These are phyloP conservation scores for Grigorovia jiainica DNA, from an alignment of 805 yeast species.

Conservation along the genomic window DNA sequence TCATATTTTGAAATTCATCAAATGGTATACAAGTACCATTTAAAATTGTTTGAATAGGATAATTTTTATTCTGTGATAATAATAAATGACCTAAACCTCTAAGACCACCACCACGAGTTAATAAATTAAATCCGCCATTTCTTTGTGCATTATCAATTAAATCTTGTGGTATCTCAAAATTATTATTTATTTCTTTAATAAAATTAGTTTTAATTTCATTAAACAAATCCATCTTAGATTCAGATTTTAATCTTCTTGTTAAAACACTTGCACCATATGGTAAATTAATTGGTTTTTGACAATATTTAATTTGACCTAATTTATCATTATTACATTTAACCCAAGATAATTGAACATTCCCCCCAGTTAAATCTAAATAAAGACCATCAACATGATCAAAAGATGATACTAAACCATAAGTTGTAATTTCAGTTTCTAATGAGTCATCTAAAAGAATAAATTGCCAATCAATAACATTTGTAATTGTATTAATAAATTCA, in stretches of 20 bases:
- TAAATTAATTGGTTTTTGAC: conserved; percentile 49
- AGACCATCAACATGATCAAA: conserved; percentile 58
- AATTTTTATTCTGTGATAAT: conserved; percentile 40
- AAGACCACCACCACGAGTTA: conserved; percentile 67
- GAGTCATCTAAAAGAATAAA: conserved; percentile 50
- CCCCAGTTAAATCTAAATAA: conserved; percentile 68
- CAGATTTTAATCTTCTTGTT: conserved; percentile 43
- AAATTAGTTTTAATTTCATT: conserved; percentile 43
- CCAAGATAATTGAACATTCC: conserved; percentile 63
- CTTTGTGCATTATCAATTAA: conserved; percentile 40
- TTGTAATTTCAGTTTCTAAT: conserved; percentile 59
- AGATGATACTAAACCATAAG: conserved; percentile 67
- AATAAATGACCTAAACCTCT: conserved; percentile 60
- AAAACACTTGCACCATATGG: conserved; percentile 72
- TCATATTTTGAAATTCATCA: conserved; percentile 40
- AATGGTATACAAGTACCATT: conserved; percentile 58
- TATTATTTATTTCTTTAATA: conserved; percentile 39
- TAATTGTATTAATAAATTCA: conserved; percentile 47
- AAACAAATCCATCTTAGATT: conserved; percentile 39
- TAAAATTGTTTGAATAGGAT: conserved; percentile 61
- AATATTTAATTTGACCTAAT: conserved; percentile 45
- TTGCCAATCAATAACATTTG: conserved; percentile 55
- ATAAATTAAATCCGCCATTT: conserved; percentile 54
- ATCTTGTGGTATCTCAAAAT: conserved; percentile 43
- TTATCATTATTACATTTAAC: conserved; percentile 34